Evolutionary conservation across 2,329 filamentous ascomycete genomes (phyloP).

Genomic region (Rhexocercosporidium sp.): DNA sequence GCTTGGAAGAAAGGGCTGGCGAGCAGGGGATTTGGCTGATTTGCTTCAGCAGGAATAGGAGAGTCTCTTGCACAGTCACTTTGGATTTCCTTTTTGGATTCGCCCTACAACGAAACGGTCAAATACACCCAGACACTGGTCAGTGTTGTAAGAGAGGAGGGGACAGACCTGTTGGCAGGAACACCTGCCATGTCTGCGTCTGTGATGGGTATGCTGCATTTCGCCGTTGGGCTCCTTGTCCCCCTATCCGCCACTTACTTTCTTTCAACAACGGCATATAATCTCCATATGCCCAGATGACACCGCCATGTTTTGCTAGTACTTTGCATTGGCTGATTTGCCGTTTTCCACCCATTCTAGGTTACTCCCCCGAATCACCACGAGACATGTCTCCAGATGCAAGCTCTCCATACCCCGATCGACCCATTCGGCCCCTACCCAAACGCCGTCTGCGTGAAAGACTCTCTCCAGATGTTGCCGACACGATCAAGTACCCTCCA

Average conservation of each 20-base stretch:
- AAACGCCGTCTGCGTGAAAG: constrained; percentile 87
- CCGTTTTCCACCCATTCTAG: constrained; percentile 26
- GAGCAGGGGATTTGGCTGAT: constrained; percentile 32
- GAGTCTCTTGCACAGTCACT: constrained; percentile 26
- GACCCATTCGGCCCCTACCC: constrained; percentile 90
- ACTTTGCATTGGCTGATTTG: constrained; percentile 26
- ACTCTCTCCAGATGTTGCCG: constrained; percentile 82
- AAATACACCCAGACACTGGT: constrained; percentile 6
- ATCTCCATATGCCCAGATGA: neutral
- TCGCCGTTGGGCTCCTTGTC: constrained; percentile 3
- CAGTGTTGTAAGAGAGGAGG: constrained; percentile 13
- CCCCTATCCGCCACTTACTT: constrained; percentile 16
- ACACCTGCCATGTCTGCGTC: constrained; percentile 32
- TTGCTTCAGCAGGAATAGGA: constrained; percentile 31
- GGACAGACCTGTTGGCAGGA: constrained; percentile 18
- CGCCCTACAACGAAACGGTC: constrained; percentile 13
- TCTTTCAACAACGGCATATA: constrained; percentile 3
- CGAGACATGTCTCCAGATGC: constrained; percentile 72
- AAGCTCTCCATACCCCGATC: constrained; percentile 82
- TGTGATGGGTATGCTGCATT: constrained; percentile 49
- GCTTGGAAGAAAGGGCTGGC: constrained; percentile 3
- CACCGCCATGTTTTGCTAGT: neutral
- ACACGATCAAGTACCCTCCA: constrained; percentile 81
- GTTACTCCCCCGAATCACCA: constrained; percentile 43
- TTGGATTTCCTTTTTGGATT: constrained; percentile 14